phyloP scores from a whole-genome alignment of 2,329 filamentous ascomycete species.

The Botrytis paeoniae region DNA sequence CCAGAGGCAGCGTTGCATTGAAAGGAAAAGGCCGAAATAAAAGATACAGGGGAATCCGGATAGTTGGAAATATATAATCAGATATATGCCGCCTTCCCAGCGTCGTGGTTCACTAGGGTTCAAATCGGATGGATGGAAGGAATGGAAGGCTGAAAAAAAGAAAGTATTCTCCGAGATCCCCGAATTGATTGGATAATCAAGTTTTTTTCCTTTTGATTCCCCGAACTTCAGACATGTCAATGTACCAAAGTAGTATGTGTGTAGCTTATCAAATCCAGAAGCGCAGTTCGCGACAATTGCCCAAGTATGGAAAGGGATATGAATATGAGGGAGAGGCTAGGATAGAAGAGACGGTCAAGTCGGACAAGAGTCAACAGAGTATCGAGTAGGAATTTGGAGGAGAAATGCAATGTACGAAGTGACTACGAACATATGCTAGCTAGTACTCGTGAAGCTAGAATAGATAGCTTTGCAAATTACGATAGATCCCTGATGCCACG shows the following conservation, averaged over 20 bases:
- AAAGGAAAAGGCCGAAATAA: constrained; percentile 12
- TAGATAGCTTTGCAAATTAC: not conserved
- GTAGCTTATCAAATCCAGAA: not conserved
- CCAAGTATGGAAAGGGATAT: not conserved
- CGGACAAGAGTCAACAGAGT: not conserved
- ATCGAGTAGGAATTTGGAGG: not conserved
- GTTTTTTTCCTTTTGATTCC: not conserved
- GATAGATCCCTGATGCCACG: constrained; percentile 9
- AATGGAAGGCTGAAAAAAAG: constrained; percentile 16
- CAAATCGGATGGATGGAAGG: constrained; percentile 14
- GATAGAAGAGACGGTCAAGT: not conserved
- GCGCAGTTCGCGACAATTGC: not conserved
- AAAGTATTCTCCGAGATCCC: constrained; percentile 12
- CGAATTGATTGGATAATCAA: constrained; percentile 12
- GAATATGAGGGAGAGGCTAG: not conserved
- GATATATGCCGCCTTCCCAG: constrained; percentile 14
- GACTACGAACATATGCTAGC: not conserved
- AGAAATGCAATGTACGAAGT: not conserved
- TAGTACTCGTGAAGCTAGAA: constrained; percentile 1
- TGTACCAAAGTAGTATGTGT: not conserved
- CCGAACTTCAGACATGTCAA: constrained; percentile 2
- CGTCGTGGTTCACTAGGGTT: constrained; percentile 17
- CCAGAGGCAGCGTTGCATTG: constrained; percentile 5
- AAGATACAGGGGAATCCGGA: not conserved
- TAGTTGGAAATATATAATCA: constrained; percentile 4